phyloP scores from a whole-genome alignment of 345 rosid genomes.

The Eutrema japonicum region DNA sequence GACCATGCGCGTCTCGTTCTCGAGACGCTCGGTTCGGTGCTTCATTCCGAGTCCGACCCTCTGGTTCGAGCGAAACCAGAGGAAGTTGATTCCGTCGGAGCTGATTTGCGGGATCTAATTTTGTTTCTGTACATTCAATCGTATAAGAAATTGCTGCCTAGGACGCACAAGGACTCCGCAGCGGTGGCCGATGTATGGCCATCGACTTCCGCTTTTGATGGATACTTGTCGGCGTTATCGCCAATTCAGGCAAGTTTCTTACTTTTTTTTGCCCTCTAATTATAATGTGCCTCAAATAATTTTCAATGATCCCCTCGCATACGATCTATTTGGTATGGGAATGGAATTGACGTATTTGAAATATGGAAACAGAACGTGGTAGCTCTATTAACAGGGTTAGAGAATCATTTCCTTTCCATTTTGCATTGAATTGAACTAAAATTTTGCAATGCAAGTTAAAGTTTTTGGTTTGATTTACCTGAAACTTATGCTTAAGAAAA shows the following conservation, averaged over 20 bases:
- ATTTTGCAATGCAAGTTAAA: slow-evolving; percentile 20
- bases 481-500: not conserved
- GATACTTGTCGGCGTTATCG: slow-evolving; percentile 89
- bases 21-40: slow-evolving; percentile 87
- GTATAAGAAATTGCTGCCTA: slow-evolving; percentile 85
- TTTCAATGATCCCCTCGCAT: not conserved
- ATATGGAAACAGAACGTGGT: slow-evolving; percentile 1
- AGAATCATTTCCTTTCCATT: not conserved
- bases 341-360: not conserved
- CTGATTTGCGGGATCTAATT: slow-evolving; percentile 85
- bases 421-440: slow-evolving; percentile 1
- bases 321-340: slow-evolving; percentile 18
- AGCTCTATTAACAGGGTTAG: not conserved
- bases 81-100: slow-evolving; percentile 70
- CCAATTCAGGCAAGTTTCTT: slow-evolving; percentile 81
- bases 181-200: slow-evolving; percentile 99
- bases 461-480: not conserved
- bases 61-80: slow-evolving; percentile 56
- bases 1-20: slow-evolving; percentile 90
- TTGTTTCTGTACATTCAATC: slow-evolving; percentile 91
- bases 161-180: slow-evolving; percentile 92
- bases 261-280: not conserved
- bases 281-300: slow-evolving; percentile 10
- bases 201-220: slow-evolving; percentile 98
- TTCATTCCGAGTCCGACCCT: slow-evolving; percentile 79